Base-by-base conservation (phyloP, 768 basidiomycete genomes). In the Pleurotus pulmonarius region DNA sequence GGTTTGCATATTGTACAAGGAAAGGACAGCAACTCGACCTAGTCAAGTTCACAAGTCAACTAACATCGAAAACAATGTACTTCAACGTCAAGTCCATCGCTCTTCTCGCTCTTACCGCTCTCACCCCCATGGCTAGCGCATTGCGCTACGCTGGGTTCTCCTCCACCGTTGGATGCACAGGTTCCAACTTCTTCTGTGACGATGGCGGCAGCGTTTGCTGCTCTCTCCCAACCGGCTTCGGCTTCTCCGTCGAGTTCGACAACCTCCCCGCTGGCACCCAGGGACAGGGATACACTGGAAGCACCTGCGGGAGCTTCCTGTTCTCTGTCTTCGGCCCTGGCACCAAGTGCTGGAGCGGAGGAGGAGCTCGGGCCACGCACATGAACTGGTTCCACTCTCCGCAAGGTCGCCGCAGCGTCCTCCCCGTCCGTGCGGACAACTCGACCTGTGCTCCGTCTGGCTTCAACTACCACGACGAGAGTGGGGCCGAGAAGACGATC, bases 321-420 rank as follows among this genome's bases (percentile, higher is more conserved):
- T 51, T 51, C 49, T 13, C 49, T 12, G 49, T 51, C 20, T 51
- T 51, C 12, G 46, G 46, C 16, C 46, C 46, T 13, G 46, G 46
- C 24, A 24, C 16, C 46, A 47, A 24, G 46, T 51, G 49, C 49
- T 51, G 49, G 49, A 51, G 37, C 38, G 49, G 49, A 1, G 49
- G 49, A 51, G 49, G 49, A 15, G 29, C 49, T 51, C 15, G 49
- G 0, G 49, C 49, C 5, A 22, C 13, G 2, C 22, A 15, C 38
- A 13, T 51, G 24, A 51, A 51, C 49, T 51, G 49, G 49, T 51
- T 51, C 49, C 49, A 51, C 49, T 51, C 49, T 1, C 0, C 49
- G 12, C 26, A 22, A 16, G 49, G 49, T 15, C 6, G 49, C 16
- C 49, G 49, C 22, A 9, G 29, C 29, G 37, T 16, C 26, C 15